These are phyloP conservation scores for Rubus parviflorus DNA, from an alignment of 306 rosid genomes.

Conservation along the genomic window DNA sequence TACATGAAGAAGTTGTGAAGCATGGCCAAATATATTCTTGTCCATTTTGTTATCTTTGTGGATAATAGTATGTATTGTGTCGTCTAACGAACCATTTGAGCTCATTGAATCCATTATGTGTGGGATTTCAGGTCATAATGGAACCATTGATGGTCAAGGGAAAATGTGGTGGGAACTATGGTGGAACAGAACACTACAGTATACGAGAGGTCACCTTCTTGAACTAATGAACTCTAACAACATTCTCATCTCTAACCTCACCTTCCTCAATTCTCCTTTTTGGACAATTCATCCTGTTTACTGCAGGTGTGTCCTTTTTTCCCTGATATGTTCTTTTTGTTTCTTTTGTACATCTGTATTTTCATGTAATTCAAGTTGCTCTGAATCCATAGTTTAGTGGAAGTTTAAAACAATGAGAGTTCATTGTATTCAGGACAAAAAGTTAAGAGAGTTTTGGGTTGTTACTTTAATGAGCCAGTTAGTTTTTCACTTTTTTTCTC, in stretches of 20 bases:
- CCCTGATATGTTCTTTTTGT: not conserved
- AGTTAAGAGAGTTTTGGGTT: too few species aligned
- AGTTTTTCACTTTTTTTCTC: not conserved
- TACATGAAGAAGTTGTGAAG: not conserved
- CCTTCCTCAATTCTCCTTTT: conserved; percentile 85
- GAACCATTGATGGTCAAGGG: conserved; percentile 91
- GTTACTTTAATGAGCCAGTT: not conserved
- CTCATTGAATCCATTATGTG: conserved; percentile 14
- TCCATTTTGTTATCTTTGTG: not conserved
- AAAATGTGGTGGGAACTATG: conserved; percentile 98
- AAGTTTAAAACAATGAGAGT: not conserved
- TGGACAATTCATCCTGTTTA: conserved; percentile 98
- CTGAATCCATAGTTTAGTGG: not conserved
- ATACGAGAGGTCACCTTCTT: conserved; percentile 94
- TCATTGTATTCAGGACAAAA: not conserved
- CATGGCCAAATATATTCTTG: not conserved
- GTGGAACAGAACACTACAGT: conserved; percentile 89
- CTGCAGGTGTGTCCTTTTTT: conserved; percentile 60
- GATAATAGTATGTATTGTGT: not conserved
- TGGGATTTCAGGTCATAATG: conserved; percentile 71
- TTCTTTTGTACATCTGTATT: not conserved
- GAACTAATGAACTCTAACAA: conserved; percentile 78
- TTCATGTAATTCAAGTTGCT: not conserved
- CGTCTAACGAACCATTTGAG: not conserved
- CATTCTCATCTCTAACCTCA: conserved; percentile 81